phyloP scores from a whole-genome alignment of 1,284 basidiomycete species.

The Abortiporus biennis region DNA sequence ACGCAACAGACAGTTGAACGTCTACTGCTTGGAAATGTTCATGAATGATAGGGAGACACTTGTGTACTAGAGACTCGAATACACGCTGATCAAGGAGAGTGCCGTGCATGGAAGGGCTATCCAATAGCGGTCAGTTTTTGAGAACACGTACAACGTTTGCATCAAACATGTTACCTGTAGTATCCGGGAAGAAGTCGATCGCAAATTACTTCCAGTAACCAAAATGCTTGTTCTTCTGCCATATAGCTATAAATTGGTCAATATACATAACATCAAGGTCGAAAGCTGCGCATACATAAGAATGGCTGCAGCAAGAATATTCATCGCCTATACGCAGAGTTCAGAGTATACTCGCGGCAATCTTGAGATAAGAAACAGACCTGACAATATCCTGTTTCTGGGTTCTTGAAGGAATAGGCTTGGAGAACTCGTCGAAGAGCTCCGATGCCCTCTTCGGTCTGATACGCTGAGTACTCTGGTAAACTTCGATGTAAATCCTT shows the following conservation, averaged over 20 bases:
- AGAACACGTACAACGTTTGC: neutral
- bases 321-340: conserved; percentile 65
- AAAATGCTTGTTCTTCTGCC: conserved; percentile 99
- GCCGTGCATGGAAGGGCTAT: conserved; percentile 95
- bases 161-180: conserved; percentile 61
- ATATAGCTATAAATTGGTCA: conserved; percentile 66
- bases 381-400: conserved; percentile 87
- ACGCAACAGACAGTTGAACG: conserved; percentile 95
- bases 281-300: conserved; percentile 58
- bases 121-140: neutral
- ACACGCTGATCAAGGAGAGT: conserved; percentile 97
- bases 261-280: conserved; percentile 1
- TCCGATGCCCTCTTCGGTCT: conserved; percentile 79
- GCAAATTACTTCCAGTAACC: conserved; percentile 94
- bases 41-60: conserved; percentile 87
- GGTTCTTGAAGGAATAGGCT: conserved; percentile 97
- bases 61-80: conserved; percentile 94
- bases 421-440: conserved; percentile 89
- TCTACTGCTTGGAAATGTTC: conserved; percentile 92
- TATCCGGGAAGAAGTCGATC: conserved; percentile 95
- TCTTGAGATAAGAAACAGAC: conserved; percentile 27
- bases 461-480: conserved; percentile 94
- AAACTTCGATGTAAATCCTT: conserved; percentile 96
- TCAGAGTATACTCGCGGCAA: neutral
- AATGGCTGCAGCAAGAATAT: conserved; percentile 88